Base-by-base conservation (phyloP, 2,329 filamentous ascomycete species). In the Hypomyces rosellus region DNA sequence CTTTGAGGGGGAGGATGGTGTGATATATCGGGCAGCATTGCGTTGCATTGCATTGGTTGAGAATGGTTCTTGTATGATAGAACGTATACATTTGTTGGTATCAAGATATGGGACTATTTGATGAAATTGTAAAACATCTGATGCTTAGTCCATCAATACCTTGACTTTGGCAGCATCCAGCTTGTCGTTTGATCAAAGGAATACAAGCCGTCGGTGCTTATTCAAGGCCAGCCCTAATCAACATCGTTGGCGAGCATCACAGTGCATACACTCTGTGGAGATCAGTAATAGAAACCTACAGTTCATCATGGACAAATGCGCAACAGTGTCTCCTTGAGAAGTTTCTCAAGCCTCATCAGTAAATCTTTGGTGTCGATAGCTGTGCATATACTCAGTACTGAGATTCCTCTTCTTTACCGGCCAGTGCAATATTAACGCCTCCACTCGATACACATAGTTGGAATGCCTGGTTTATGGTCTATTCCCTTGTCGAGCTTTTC, bases 181-280 rank as follows among this genome's bases (percentile, higher is more conserved):
- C 66, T 86, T 86, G 53, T 76, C 76, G 57, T 73, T 70, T 1
- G 73, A 53, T 85, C 76, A 55, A 77, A 84, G 0, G 81, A 77
- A 57, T 85, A 86, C 20, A 86, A 59, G 0, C 83, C 84, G 56
- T 87, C 86, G 34, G 81, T 79, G 86, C 84, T 58, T 86, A 82
- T 64, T 86, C 82, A 46, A 86, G 82, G 59, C 82, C 77, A 50
- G 72, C 72, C 36, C 73, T 75, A 39, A 11, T 11, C 12, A 15
- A 0, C 13, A 9, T 18, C 1, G 46, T 54, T 59, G 61, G 40
- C 46, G n/a, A 41, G 1, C 33, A 34, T 5, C 20, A 2, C 20
- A 15, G n/a, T 38, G 34, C 33, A 20, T 34, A 45, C 15, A 5
- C 3, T 43, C 11, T 3, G 46, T 13, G 25, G 9, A 18, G 1